Base-by-base conservation (phyloP, 2,329 filamentous ascomycete genomes). In the Cladosporium phlei region DNA sequence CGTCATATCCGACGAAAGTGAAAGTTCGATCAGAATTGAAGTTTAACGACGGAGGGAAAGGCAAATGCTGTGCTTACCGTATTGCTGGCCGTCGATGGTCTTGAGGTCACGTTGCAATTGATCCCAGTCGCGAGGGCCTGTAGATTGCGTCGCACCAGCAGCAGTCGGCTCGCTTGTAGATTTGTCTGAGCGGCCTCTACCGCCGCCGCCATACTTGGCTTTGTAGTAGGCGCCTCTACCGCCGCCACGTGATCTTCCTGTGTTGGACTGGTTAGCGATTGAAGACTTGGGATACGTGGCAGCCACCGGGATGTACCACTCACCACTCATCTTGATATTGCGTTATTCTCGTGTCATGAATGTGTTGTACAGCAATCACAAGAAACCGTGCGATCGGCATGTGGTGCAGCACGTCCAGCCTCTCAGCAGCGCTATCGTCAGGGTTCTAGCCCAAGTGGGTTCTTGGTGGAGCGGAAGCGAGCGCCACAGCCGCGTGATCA, bases 191-290 rank as follows among this genome's bases (percentile, higher is more conserved):
- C 52, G 50, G 35, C 55, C 35, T 20, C 52, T 47, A 21, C 55
- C 46, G 19, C 56, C 53, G 19, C 51, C 34, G 42, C 58, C 59
- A 48, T 64, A 63, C 21, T 48, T 54, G 24, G 53, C 54, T 28
- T 55, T 56, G 47, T 55, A 62, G 45, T 59, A 62, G 14, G 61
- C 59, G 37, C 59, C 58, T 33, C 61, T 51, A 30, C 57, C 59
- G 46, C 59, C 55, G 32, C 52, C 55, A 39, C 50, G 37, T 40
- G 53, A 34, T 30, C 53, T 50, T 28, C 17, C 39, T 43, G 39
- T 3, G n/a, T n/a, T n/a, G n/a, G n/a, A n/a, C n/a, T n/a, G n/a
- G n/a, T n/a, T n/a, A n/a, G n/a, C n/a, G 3, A 14, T 21, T 33
- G 30, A 33, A 22, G 25, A n/a, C n/a, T n/a, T n/a, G n/a, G n/a